phyloP scores from a whole-genome alignment of 2,329 filamentous ascomycete species.

The Calonectria multiphialidica region DNA sequence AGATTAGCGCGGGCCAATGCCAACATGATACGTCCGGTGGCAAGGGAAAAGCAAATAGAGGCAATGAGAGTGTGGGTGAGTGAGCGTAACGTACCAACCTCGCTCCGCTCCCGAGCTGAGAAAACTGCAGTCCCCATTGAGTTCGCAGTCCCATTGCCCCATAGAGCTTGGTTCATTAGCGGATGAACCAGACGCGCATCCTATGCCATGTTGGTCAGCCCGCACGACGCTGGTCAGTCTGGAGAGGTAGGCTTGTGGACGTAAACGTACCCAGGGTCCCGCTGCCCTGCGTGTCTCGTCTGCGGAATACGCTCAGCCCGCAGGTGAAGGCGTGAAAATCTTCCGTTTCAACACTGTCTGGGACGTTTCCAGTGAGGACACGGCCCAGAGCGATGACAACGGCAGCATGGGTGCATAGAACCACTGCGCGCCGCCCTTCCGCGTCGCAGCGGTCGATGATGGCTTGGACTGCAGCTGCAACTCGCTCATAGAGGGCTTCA shows the following conservation, averaged over 20 bases:
- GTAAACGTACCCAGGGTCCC: slow-evolving; percentile 31
- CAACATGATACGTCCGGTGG: slow-evolving; percentile 24
- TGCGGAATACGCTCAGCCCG: slow-evolving; percentile 76
- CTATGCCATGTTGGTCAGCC: slow-evolving; percentile 31
- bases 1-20: slow-evolving; percentile 32
- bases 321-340: slow-evolving; percentile 91
- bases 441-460: slow-evolving; percentile 81
- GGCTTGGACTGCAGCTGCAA: slow-evolving; percentile 75
- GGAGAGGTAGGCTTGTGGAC: slow-evolving; percentile 6
- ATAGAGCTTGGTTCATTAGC: slow-evolving; percentile 43
- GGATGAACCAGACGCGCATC: slow-evolving; percentile 22
- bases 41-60: slow-evolving; percentile 28
- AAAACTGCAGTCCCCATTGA: slow-evolving; percentile 89
- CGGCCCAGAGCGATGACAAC: slow-evolving; percentile 89
- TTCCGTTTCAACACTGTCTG: slow-evolving; percentile 76
- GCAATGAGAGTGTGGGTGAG: not conserved
- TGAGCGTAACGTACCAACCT: slow-evolving; percentile 76
- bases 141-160: slow-evolving; percentile 83
- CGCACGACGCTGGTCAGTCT: not conserved
- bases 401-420: slow-evolving; percentile 92
- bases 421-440: slow-evolving; percentile 76
- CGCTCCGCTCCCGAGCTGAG: slow-evolving; percentile 84
- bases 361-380: slow-evolving; percentile 82
- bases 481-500: slow-evolving; percentile 81
- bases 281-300: slow-evolving; percentile 35